phyloP scores from a whole-genome alignment of 306 rosid species.

The Prinsepia uniflora region DNA sequence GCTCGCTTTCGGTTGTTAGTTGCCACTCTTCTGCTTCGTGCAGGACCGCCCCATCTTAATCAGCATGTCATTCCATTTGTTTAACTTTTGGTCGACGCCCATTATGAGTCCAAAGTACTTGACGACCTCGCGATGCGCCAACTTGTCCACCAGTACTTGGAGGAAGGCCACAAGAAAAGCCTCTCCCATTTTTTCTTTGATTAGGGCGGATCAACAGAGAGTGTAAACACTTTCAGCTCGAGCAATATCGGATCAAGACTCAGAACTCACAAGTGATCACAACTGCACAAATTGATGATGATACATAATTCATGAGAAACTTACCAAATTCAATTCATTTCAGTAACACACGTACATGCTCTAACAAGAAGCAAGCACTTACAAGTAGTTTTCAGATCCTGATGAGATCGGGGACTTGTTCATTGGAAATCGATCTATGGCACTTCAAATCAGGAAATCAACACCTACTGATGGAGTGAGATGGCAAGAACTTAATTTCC shows the following conservation, averaged over 20 bases:
- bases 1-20: background rate
- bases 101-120: background rate
- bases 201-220: background rate
- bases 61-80: background rate
- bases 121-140: background rate
- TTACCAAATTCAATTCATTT: too few species aligned
- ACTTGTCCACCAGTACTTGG: background rate
- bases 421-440: too few species aligned
- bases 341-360: too few species aligned
- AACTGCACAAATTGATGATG: background rate
- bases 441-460: too few species aligned
- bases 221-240: too few species aligned
- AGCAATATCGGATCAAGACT: background rate
- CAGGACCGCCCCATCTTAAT: background rate
- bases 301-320: too few species aligned
- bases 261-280: background rate
- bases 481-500: too few species aligned
- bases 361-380: too few species aligned
- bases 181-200: background rate
- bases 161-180: background rate
- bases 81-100: background rate
- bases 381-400: too few species aligned
- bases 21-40: slow-evolving; percentile 9
- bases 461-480: too few species aligned
- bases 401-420: too few species aligned